These are phyloP conservation scores for Jasminum sambac DNA, from an alignment of 257 asterid species.

Conservation along the genomic window DNA sequence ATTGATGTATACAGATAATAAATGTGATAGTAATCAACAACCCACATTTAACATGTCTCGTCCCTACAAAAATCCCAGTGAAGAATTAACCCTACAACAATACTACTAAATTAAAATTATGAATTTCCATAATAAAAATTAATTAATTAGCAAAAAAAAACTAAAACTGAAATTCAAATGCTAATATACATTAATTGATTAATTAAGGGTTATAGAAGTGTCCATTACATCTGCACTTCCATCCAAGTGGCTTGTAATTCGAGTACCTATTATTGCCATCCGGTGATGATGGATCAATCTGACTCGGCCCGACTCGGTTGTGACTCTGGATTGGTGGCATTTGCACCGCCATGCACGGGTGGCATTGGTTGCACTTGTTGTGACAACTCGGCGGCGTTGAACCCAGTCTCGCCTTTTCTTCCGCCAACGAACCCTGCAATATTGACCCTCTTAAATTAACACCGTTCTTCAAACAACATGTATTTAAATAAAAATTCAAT, in stretches of 20 bases:
- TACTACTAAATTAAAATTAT: background rate
- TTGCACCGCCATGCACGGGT: conserved; percentile 96
- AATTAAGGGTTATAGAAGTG: conserved; percentile 71
- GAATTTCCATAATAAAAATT: background rate
- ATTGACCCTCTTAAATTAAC: background rate
- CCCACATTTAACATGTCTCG: conserved; percentile 5
- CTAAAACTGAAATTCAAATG: background rate
- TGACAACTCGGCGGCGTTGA: conserved; percentile 95
- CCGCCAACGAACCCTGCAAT: conserved; percentile 56
- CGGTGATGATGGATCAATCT: conserved; percentile 11
- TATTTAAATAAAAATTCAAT: too few species aligned
- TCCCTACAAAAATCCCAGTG: conserved; percentile 22
- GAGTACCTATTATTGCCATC: conserved; percentile 70
- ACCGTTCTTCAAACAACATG: background rate
- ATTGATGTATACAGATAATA: conserved; percentile 21
- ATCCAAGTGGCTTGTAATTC: conserved; percentile 97
- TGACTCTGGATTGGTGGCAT: conserved; percentile 71
- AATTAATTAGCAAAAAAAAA: background rate
- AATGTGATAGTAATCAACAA: conserved; percentile 21
- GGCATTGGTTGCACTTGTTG: conserved; percentile 92
- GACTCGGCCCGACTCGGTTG: conserved; percentile 32
- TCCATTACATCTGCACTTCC: conserved; percentile 93
- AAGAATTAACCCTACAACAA: conserved; percentile 22
- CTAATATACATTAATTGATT: too few species aligned
- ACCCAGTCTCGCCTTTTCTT: conserved; percentile 83